A percentile compares a stretch with the other conserved stretches of the same genome.
Conservation (phyloP, 352 stramenopile species). For the Globisporangium orthogonon region DNA sequence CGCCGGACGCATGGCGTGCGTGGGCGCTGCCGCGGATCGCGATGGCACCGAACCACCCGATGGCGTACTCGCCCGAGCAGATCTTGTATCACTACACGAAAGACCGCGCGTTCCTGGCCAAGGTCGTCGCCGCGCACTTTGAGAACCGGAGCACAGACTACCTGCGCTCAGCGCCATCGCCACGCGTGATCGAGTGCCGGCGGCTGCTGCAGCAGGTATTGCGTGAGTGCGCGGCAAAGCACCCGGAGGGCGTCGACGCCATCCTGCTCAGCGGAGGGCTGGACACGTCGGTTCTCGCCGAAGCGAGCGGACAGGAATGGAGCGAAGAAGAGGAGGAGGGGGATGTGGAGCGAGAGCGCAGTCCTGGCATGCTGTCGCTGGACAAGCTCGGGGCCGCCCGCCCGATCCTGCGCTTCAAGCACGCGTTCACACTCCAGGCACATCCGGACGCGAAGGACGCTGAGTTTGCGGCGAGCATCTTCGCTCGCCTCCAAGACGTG, state of each 20-base stretch:
- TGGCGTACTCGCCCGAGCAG: slow-evolving; percentile 61
- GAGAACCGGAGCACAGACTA: slow-evolving; percentile 35
- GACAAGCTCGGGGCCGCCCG: slow-evolving; percentile 23
- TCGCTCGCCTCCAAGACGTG: slow-evolving; percentile 24
- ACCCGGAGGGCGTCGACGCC: slow-evolving; percentile 27
- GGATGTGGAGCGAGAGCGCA: background rate
- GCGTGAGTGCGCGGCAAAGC: slow-evolving; percentile 23
- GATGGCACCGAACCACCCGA: slow-evolving; percentile 44
- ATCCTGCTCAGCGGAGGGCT: slow-evolving; percentile 65
- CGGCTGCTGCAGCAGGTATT: slow-evolving; percentile 50
- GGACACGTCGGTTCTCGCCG: slow-evolving; percentile 64
- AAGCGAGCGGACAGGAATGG: slow-evolving; percentile 42
- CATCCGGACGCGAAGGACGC: slow-evolving; percentile 32
- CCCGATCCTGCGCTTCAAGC: slow-evolving; percentile 44
- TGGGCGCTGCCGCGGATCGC: slow-evolving; percentile 57
- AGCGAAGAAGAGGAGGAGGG: slow-evolving; percentile 8
- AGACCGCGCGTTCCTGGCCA: slow-evolving; percentile 33
- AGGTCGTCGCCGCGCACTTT: slow-evolving; percentile 25
- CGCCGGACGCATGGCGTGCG: slow-evolving; percentile 37
- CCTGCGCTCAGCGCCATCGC: slow-evolving; percentile 25
- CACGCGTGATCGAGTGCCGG: slow-evolving; percentile 33
- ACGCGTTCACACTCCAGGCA: slow-evolving; percentile 55
- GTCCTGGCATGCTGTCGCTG: slow-evolving; percentile 23
- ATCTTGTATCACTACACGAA: slow-evolving; percentile 76
- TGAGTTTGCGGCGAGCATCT: slow-evolving; percentile 37